A percentile compares a stretch with the other conserved stretches of the same genome.
Conservation (phyloP, 192 early-diverging fungal species). For the Podila verticillata region DNA sequence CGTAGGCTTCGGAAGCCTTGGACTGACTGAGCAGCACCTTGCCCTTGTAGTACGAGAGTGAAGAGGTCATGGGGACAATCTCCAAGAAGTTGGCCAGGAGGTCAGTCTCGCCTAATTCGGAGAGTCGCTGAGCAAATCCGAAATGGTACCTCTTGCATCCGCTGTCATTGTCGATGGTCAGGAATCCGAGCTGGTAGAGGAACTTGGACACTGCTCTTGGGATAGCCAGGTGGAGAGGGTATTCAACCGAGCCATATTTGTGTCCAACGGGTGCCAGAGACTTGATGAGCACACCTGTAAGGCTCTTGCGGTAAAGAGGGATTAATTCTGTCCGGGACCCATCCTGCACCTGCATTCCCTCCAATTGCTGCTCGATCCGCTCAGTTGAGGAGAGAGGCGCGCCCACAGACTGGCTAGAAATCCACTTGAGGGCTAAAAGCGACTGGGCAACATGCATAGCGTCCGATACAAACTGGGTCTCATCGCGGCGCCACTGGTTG, state of each 20-base stretch:
- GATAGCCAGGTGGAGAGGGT: constrained; percentile 36
- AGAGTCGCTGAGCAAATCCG: constrained; percentile 35
- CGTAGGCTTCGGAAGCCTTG: constrained; percentile 17
- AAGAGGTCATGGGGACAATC: constrained; percentile 18
- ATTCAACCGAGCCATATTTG: constrained; percentile 31
- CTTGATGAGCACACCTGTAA: constrained; percentile 23
- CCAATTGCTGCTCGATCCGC: constrained; percentile 28
- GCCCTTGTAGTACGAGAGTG: constrained; percentile 39
- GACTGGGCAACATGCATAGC: constrained; percentile 25
- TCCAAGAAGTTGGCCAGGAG: constrained; percentile 30
- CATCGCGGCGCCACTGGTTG: constrained; percentile 25
- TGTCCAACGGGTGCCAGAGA: constrained; percentile 9
- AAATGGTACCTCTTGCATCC: constrained; percentile 18
- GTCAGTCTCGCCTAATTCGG: constrained; percentile 16
- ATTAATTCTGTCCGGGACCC: not conserved
- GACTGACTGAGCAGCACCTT: constrained; percentile 24
- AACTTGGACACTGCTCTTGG: constrained; percentile 44
- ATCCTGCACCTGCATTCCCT: constrained; percentile 22
- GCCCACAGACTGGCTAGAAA: constrained; percentile 23
- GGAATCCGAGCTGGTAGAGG: constrained; percentile 22
- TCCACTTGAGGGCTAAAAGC: constrained; percentile 33
- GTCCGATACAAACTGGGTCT: constrained; percentile 25
- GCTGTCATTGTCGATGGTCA: not conserved
- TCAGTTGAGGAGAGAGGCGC: not conserved
- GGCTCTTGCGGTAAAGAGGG: constrained; percentile 10